Evolutionary conservation across 495 filamentous ascomycete genomes (phyloP), one percentile per base, ranked within the genome.

Genomic region (Tuber calosporum): DNA sequence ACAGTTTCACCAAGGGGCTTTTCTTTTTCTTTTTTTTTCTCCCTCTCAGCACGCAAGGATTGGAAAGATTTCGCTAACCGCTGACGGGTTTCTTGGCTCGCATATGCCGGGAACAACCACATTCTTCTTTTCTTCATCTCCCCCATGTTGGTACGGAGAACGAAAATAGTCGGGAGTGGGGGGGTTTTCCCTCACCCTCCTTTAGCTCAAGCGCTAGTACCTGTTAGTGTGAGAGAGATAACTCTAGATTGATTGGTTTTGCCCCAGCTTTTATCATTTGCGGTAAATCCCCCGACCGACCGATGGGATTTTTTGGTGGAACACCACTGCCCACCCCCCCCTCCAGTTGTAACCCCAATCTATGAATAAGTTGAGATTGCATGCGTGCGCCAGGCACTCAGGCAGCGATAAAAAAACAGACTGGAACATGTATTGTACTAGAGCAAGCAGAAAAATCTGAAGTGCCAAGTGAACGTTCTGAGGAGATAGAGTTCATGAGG

Each of bases 11-110:
- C 53, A 67, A 66, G 68, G 72, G 75, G 62, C 43, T 4, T 30
- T 15, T 1, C 11, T 34, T 62, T 37, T 13, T 20, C 1, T 13
- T 3, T 37, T n/a, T 66, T 20, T n/a, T 22, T 72, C 67, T 67
- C 75, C 67, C 30, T 48, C 39, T 66, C 69, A 37, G 69, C 74
- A 77, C 48, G 58, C 76, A 78, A 70, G 76, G 75, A 75, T 78
- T 36, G 45, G 71, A 34, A 62, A 34, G 26, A 36, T 72, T 76
- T 79, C 77, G 77, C 77, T 79, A 79, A 79, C 77, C 77, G 74
- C 78, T 80, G 78, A 80, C 79, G 74, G 69, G 70, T 75, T 39
- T 39, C 79, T 80, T 80, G 77, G 79, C 79, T 70, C 77, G 71
- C 76, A 73, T 77, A 77, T 73, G 70, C 58, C 71, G 73, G 72